Conservation (phyloP, 2,329 filamentous ascomycete genomes). For the Stagonosporopsis chrysanthemi region DNA sequence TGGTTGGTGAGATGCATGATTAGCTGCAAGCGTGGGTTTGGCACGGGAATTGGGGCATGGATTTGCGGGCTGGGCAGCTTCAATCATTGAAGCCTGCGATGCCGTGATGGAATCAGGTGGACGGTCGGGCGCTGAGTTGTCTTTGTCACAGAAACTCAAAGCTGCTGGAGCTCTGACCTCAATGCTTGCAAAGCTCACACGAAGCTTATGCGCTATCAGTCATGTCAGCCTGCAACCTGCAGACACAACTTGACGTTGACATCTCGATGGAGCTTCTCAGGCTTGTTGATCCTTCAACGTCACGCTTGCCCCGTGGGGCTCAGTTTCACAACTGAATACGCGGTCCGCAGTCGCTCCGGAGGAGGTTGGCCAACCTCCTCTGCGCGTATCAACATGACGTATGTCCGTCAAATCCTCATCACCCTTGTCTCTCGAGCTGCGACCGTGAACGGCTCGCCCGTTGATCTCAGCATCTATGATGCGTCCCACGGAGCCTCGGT, state of each 20-base stretch:
- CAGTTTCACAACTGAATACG: constrained; percentile 1
- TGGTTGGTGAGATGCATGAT: constrained; percentile 15
- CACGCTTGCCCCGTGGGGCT: constrained; percentile 1
- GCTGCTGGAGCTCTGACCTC: constrained; percentile 3
- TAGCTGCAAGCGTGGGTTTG: constrained; percentile 10
- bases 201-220: constrained; percentile 6
- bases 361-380: constrained; percentile 6
- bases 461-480: constrained; percentile 5
- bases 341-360: neutral
- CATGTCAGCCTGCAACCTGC: constrained; percentile 6
- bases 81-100: neutral
- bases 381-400: constrained; percentile 18
- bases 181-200: constrained; percentile 3
- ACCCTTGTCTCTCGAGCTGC: neutral
- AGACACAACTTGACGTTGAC: constrained; percentile 1
- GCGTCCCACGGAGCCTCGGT: neutral
- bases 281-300: constrained; percentile 9
- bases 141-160: constrained; percentile 3
- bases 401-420: constrained; percentile 1
- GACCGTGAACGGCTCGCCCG: constrained; percentile 14
- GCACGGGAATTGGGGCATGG: neutral
- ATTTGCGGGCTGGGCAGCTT: neutral
- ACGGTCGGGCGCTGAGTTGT: neutral
- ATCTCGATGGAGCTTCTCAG: neutral
- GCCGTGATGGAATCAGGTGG: neutral